Base-by-base conservation (phyloP, 2,329 filamentous ascomycete species). In the Trichoderma sp. region DNA sequence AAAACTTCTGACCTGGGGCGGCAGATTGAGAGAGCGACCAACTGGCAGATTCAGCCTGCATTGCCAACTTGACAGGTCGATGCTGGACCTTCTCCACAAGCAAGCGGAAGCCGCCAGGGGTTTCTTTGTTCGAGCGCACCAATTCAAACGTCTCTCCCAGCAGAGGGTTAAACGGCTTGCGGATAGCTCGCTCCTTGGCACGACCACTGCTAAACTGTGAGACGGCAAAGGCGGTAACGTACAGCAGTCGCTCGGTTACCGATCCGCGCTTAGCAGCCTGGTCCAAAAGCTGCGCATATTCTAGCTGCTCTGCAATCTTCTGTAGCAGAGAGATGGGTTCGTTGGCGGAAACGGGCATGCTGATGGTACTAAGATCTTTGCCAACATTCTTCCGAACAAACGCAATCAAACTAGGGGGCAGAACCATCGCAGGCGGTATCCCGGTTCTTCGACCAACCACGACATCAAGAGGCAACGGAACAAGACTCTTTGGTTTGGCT, bases 341-440 rank as follows among this genome's bases (percentile, higher is more conserved):
- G 83, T 99, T 99, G 29, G 96, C 93, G 5, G 96, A 97, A 1
- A 98, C 97, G 0, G 97, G 97, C 96, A 98, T 98, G 65, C 95
- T 95, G 78, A 99, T 97, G 3, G 95, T 97, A 76, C 95, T 98
- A 66, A 99, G 87, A 84, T 99, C 97, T 84, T 99, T 99, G 81
- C 97, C 97, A 11, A 98, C 97, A 80, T 99, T 99, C 84, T 98
- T 99, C 79, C 97, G 92, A 38, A 98, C 89, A 83, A 98, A 98
- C 0, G 94, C 94, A 78, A 99, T 98, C 71, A 99, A 87, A 82
- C 95, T 98, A 0, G 97, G 97, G 0, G 97, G 97, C 75, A 92
- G 87, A 16, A 95, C 91, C 33, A 92, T 95, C 7, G 95, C 91
- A 2, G 93, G 88, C 3, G 92, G 89, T 18, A 99, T 91, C 0